A percentile compares a stretch with the other conserved stretches of the same genome.
Conservation (phyloP, 2,329 filamentous ascomycete genomes). For the Arthrobotrys musiformis region DNA sequence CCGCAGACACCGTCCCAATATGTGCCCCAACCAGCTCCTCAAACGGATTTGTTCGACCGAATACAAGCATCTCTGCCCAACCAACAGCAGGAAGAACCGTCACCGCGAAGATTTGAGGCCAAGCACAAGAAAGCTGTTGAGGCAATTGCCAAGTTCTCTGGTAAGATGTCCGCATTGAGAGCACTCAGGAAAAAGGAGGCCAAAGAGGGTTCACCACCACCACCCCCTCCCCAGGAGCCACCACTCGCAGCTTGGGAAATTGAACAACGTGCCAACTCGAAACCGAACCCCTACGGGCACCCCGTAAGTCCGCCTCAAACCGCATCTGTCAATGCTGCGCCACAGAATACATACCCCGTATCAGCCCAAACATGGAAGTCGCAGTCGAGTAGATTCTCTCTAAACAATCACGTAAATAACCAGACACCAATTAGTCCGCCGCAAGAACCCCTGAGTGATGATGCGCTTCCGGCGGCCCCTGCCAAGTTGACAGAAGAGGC, state of each 20-base stretch:
- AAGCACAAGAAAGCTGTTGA: slow-evolving; percentile 52
- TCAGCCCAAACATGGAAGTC: slow-evolving; percentile 23
- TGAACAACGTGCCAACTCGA: slow-evolving; percentile 33
- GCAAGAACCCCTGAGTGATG: slow-evolving; percentile 23
- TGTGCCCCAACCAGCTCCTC: neutral
- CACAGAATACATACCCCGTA: slow-evolving; percentile 15
- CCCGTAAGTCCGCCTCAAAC: slow-evolving; percentile 32
- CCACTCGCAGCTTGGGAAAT: slow-evolving; percentile 44
- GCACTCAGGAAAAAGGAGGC: slow-evolving; percentile 32
- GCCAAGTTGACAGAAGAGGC: slow-evolving; percentile 18
- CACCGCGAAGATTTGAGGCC: slow-evolving; percentile 40
- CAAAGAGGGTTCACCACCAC: slow-evolving; percentile 25
- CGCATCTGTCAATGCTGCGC: slow-evolving; percentile 3
- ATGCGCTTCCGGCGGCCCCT: slow-evolving; percentile 26
- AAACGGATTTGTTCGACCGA: slow-evolving; percentile 38
- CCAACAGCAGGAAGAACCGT: slow-evolving; percentile 39
- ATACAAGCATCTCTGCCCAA: slow-evolving; percentile 31
- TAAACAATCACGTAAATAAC: slow-evolving; percentile 9
- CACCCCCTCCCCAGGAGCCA: slow-evolving; percentile 35
- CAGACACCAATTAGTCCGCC: slow-evolving; percentile 43
- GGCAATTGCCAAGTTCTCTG: slow-evolving; percentile 51
- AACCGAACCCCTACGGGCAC: slow-evolving; percentile 19
- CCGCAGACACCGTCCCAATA: slow-evolving; percentile 2
- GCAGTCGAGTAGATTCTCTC: slow-evolving; percentile 24
- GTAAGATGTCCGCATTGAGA: slow-evolving; percentile 44